Conservation (phyloP, 2,329 filamentous ascomycete genomes). For the Scedosporium minutisporum region DNA sequence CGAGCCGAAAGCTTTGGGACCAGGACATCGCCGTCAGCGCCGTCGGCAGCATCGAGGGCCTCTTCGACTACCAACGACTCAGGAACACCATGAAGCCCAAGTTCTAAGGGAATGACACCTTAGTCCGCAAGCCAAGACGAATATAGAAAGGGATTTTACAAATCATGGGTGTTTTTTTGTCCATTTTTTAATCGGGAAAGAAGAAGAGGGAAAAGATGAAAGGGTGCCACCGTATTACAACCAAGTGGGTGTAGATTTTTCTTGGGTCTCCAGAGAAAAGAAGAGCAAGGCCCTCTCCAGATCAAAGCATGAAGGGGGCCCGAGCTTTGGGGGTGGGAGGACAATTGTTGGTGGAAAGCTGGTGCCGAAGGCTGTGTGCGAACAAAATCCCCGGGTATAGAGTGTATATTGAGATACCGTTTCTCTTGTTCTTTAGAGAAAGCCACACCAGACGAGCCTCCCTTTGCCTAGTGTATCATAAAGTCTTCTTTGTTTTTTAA, state of each 20-base stretch:
- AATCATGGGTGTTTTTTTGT: conserved; percentile 1
- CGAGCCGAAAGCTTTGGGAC: conserved; percentile 92
- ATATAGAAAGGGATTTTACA: not conserved
- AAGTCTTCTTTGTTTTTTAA: not conserved
- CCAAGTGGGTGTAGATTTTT: conserved; percentile 1
- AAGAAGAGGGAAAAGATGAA: not conserved
- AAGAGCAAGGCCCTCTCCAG: not conserved
- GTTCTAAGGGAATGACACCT: conserved; percentile 30
- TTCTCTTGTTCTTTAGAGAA: conserved; percentile 1
- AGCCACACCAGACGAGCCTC: not conserved
- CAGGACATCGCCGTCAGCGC: conserved; percentile 91
- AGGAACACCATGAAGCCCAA: conserved; percentile 84
- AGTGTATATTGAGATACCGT: conserved; percentile 1
- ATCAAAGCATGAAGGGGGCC: not conserved
- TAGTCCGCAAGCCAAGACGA: not conserved
- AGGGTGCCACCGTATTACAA: not conserved
- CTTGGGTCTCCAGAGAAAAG: not conserved
- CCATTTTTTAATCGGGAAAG: not conserved
- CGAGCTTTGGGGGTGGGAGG: not conserved
- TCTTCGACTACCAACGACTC: conserved; percentile 68
- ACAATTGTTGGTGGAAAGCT: not conserved
- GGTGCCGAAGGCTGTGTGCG: too few species aligned
- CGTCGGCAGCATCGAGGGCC: conserved; percentile 83
- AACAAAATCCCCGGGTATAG: not conserved
- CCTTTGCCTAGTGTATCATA: conserved; percentile 3